Conservation (phyloP, 2,329 filamentous ascomycete genomes). For the Xylaria sp. region DNA sequence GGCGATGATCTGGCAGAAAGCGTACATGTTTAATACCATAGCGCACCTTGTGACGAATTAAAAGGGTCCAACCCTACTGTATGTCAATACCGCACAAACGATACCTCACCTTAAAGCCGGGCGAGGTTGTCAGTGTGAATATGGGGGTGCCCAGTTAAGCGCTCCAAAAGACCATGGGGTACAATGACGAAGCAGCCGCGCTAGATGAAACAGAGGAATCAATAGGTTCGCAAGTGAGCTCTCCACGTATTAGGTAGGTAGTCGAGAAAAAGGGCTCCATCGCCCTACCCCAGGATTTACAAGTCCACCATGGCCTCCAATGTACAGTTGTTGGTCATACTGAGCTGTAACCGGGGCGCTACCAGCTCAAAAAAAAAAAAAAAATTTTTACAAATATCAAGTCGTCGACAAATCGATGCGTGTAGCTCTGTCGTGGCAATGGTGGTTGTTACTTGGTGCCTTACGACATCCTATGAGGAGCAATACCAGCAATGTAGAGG, state of each 20-base stretch:
- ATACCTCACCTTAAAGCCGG: constrained; percentile 3
- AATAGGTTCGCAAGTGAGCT: constrained; percentile 23
- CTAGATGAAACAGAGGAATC: constrained; percentile 6
- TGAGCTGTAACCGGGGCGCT: constrained; percentile 28
- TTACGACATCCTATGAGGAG: constrained; percentile 28
- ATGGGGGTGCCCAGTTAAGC: not conserved
- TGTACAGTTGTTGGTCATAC: constrained; percentile 29
- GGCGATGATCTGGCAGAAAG: constrained; percentile 3
- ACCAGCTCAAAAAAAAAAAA: constrained; percentile 10
- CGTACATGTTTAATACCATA: not conserved
- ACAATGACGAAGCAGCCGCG: constrained; percentile 12
- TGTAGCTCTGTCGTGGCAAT: constrained; percentile 27
- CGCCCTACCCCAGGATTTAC: constrained; percentile 31
- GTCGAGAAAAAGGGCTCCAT: constrained; percentile 17
- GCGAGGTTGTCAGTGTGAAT: not conserved
- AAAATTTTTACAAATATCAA: constrained; percentile 28
- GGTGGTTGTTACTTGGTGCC: constrained; percentile 25
- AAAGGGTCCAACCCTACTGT: constrained; percentile 1
- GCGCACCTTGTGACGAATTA: not conserved
- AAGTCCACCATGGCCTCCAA: constrained; percentile 29
- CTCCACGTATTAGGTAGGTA: constrained; percentile 31
- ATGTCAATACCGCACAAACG: constrained; percentile 12
- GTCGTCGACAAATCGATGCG: constrained; percentile 19
- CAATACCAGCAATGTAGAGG: constrained; percentile 8
- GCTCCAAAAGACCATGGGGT: not conserved